These are phyloP conservation scores for Phaseolus coccineus DNA, from an alignment of 331 rosid genomes.

Conservation along the genomic window DNA sequence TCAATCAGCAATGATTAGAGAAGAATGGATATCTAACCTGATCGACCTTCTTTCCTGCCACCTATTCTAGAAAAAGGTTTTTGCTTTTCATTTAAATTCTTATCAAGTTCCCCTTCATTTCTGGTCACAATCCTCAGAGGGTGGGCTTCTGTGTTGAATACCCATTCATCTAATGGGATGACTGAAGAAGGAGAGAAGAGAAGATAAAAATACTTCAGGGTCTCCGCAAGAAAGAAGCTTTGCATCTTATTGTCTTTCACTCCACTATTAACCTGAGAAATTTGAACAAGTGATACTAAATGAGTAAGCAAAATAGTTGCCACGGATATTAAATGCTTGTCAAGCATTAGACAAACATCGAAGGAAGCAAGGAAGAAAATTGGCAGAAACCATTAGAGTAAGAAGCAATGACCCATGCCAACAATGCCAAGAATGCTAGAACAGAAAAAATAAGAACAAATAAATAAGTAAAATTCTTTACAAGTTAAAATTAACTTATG, in stretches of 20 bases:
- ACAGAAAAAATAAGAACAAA: no score
- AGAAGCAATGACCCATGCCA: not conserved
- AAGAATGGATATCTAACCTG: slow-evolving; percentile 45
- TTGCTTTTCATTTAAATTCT: slow-evolving; percentile 49
- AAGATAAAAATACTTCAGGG: slow-evolving; percentile 91
- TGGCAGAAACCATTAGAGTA: not conserved
- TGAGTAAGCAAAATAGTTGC: slow-evolving; percentile 28
- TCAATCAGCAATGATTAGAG: slow-evolving; percentile 42
- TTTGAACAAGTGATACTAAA: slow-evolving; percentile 46
- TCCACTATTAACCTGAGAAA: slow-evolving; percentile 87
- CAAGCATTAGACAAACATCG: slow-evolving; percentile 10
- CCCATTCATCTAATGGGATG: slow-evolving; percentile 94
- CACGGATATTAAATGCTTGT: slow-evolving; percentile 6
- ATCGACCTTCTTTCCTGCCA: slow-evolving; percentile 87
- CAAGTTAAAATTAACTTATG: no score
- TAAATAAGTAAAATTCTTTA: no score
- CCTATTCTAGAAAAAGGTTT: slow-evolving; percentile 60
- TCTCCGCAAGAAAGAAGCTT: slow-evolving; percentile 98
- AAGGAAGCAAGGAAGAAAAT: slow-evolving; percentile 24
- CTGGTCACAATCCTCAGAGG: slow-evolving; percentile 78
- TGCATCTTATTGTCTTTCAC: slow-evolving; percentile 97
- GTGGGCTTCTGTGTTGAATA: slow-evolving; percentile 98
- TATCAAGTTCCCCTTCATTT: slow-evolving; percentile 46
- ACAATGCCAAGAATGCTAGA: not conserved
- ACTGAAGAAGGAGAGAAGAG: slow-evolving; percentile 94